Conservation (phyloP, 805 yeast genomes). For the Candida coquimbonensis region DNA sequence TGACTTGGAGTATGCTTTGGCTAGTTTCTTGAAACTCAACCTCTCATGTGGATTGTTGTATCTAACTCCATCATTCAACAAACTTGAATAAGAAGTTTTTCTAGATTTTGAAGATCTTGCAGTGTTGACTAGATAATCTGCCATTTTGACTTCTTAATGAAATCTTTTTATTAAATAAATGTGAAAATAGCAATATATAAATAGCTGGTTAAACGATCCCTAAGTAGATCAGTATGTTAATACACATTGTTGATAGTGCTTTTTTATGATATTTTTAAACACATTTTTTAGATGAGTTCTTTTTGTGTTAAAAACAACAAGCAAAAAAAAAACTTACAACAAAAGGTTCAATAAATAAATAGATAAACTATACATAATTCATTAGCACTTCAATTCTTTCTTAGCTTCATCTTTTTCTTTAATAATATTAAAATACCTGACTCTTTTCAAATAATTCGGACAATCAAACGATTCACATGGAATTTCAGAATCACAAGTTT, state of each 20-base stretch:
- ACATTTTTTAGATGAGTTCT: no score
- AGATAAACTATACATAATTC: background rate
- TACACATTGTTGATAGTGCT: no score
- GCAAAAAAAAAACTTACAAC: background rate
- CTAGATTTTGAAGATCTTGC: conserved; percentile 13
- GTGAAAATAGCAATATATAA: background rate
- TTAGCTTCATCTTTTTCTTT: conserved; percentile 12
- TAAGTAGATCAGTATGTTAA: no score
- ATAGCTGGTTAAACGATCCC: background rate
- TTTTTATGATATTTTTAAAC: no score
- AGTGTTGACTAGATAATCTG: conserved; percentile 1
- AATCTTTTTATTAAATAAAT: no score
- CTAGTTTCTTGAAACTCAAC: conserved; percentile 13
- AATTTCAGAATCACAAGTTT: conserved; percentile 29
- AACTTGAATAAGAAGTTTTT: conserved; percentile 13
- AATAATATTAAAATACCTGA: conserved; percentile 32
- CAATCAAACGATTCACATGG: conserved; percentile 62
- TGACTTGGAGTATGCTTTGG: conserved; percentile 6
- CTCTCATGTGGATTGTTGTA: conserved; percentile 5
- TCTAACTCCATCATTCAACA: conserved; percentile 4
- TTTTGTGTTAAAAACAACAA: background rate
- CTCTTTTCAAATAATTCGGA: conserved; percentile 48
- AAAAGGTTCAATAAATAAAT: background rate
- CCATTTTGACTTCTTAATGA: no score
- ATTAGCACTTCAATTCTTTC: conserved; percentile 5